Base-by-base conservation (phyloP, 768 basidiomycete genomes). In the Suillus sp. region DNA sequence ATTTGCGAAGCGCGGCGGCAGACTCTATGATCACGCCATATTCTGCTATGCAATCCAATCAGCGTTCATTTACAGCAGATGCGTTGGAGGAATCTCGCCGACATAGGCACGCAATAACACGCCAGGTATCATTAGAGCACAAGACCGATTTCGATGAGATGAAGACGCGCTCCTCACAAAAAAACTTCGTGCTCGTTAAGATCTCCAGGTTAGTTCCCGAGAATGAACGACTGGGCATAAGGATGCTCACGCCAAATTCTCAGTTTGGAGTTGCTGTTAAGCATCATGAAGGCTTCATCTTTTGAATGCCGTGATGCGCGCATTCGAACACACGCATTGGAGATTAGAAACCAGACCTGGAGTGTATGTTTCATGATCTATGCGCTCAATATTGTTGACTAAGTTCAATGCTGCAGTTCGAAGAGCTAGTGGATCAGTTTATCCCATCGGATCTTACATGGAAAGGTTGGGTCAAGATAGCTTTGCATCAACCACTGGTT, bases 391-490 rank as follows among this genome's bases (percentile, higher is more conserved):
- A 59, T 40, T 62, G 60, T 61, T 67, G 60, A 25, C 50, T 65
- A 30, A 63, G 40, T 14, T 53, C 57, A 40, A 37, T 10, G 22
- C 20, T 56, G 54, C 66, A 92, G 91, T 91, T 92, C 65, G 91
- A 92, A 73, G 90, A 92, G 65, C 68, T 92, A 51, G 88, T 90
- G 16, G 86, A 89, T 67, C 88, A 92, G 67, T 92, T 92, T 70
- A 86, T 92, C 62, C 91, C 91, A 4, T 89, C 88, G 3, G 85
- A 90, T 68, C 86, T 85, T 74, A 87, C 84, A 54, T 92, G 90
- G 90, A 84, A 83, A 71, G 90, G 90, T 18, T 92, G 91, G 91
- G 83, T 92, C 38, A 90, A 89, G 69, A 90, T 92, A 82, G 91
- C 88, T 16, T 89, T 92, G 75, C 86, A 91, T 62, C 91, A 92